Evolutionary conservation across 176 grass and related monocot genomes (phyloP).

Genomic region (Carex parvula): DNA sequence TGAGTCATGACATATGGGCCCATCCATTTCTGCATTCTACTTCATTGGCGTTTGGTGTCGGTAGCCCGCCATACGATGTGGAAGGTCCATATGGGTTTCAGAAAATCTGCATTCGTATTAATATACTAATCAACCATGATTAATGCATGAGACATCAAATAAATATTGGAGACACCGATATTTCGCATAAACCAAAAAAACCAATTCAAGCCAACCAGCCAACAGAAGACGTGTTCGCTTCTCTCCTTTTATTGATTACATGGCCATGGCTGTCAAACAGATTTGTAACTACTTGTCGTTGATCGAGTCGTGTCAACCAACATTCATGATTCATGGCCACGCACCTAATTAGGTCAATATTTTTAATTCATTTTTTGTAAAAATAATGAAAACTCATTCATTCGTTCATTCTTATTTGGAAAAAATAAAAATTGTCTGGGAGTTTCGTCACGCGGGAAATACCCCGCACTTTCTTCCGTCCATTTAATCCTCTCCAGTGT

Average conservation of each 20-base stretch:
- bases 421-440: not conserved
- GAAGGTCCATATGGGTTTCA: not conserved
- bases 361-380: not conserved
- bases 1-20: not conserved
- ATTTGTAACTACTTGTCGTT: not conserved
- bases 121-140: not conserved
- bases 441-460: not conserved
- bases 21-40: not conserved
- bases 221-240: not conserved
- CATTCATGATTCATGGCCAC: not conserved
- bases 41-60: not conserved
- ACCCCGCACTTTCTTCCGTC: not conserved
- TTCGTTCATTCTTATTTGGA: not conserved
- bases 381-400: not conserved
- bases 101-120: not conserved
- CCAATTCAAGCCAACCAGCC: not conserved
- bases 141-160: not conserved
- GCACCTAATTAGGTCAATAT: not conserved
- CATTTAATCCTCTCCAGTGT: not conserved
- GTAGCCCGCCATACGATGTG: not conserved
- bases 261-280: not conserved
- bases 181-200: not conserved
- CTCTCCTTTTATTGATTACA: not conserved
- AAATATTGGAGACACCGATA: not conserved
- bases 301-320: conserved; percentile 21